phyloP scores from a whole-genome alignment of 2,329 filamentous ascomycete genomes.

The Neophaeococcomyces aloes region DNA sequence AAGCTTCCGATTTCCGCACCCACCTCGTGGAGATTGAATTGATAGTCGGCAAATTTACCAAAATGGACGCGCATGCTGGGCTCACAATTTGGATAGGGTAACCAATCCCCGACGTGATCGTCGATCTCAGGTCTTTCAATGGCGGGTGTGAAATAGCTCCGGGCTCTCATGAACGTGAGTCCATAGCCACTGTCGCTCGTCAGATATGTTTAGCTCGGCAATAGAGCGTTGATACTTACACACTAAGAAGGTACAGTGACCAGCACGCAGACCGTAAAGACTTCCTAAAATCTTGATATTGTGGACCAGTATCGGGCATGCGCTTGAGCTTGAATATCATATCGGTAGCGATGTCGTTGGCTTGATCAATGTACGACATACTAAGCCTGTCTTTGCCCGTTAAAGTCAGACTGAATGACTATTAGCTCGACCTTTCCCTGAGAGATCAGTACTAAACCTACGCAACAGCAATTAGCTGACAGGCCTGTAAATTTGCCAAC shows the following conservation, averaged over 20 bases:
- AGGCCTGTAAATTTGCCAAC: constrained; percentile 29
- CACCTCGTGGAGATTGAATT: constrained; percentile 2
- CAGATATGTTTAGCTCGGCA: not conserved
- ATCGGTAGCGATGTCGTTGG: constrained; percentile 11
- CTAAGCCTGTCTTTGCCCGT: constrained; percentile 12
- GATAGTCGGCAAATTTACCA: not conserved
- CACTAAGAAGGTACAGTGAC: constrained; percentile 10
- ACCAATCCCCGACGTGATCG: not conserved
- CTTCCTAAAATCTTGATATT: constrained; percentile 8
- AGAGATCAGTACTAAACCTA: constrained; percentile 3
- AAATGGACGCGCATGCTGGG: not conserved
- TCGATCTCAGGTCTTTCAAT: not conserved
- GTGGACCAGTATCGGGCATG: not conserved
- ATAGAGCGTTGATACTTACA: not conserved
- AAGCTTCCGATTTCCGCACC: not conserved
- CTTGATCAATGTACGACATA: constrained; percentile 10
- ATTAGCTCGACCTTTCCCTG: not conserved
- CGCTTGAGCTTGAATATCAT: constrained; percentile 6
- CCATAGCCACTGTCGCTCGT: not conserved
- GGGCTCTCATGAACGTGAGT: not conserved
- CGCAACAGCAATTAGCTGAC: constrained; percentile 26
- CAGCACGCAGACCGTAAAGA: constrained; percentile 11
- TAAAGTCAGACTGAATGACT: constrained; percentile 7
- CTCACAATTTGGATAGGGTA: constrained; percentile 1
- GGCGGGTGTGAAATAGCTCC: not conserved